Evolutionary conservation across 2,329 filamentous ascomycete species (phyloP).

Genomic region (Trichoderma oligosporum): DNA sequence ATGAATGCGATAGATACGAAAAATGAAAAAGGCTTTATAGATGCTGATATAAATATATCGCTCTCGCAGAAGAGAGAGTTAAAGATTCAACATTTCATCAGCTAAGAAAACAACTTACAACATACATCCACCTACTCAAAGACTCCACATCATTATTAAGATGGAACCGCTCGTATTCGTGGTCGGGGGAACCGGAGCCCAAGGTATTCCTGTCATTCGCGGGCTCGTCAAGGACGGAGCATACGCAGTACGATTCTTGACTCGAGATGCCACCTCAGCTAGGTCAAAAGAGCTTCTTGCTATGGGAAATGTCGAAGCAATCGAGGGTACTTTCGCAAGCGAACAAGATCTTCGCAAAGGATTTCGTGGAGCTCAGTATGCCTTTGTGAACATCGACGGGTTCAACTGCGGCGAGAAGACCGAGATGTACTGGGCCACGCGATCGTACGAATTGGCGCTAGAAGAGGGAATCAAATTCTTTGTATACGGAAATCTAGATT

Average conservation of each 20-base stretch:
- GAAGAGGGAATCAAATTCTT: conserved; percentile 43
- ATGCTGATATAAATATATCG: conserved; percentile 6
- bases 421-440: conserved; percentile 47
- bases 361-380: conserved; percentile 44
- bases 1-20: background rate
- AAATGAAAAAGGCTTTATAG: background rate
- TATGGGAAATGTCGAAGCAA: conserved; percentile 44
- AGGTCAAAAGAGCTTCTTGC: conserved; percentile 41
- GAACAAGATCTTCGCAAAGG: conserved; percentile 43
- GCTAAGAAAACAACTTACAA: background rate
- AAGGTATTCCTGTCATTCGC: conserved; percentile 46
- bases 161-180: conserved; percentile 31
- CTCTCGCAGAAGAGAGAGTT: background rate
- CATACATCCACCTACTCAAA: background rate
- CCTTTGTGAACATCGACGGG: conserved; percentile 53
- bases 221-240: conserved; percentile 39
- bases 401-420: conserved; percentile 52
- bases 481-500: conserved; percentile 49
- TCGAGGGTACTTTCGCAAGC: conserved; percentile 46
- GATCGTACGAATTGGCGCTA: conserved; percentile 40
- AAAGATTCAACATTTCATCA: background rate
- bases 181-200: conserved; percentile 50
- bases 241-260: conserved; percentile 47
- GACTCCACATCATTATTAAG: background rate
- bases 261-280: conserved; percentile 40